Conservation (phyloP, 805 yeast genomes). For the Kodamaea restingae region DNA sequence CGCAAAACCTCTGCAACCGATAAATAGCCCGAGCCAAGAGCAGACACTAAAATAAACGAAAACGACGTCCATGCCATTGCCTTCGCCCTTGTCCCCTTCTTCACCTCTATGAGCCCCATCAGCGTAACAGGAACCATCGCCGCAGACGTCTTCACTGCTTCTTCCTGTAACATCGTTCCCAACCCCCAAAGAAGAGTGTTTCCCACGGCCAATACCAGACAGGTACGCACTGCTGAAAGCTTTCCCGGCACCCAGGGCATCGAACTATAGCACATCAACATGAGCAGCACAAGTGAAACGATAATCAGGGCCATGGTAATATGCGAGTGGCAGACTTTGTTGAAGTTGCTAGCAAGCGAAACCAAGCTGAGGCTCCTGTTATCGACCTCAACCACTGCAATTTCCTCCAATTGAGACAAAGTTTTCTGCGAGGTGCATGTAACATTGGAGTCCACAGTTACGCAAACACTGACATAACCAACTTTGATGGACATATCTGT, state of each 20-base stretch:
- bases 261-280: constrained; percentile 39
- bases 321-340: constrained; percentile 50
- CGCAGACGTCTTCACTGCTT: constrained; percentile 46
- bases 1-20: background rate
- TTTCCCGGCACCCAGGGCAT: constrained; percentile 51
- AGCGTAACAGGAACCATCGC: constrained; percentile 47
- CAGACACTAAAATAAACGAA: constrained; percentile 40
- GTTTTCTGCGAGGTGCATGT: constrained; percentile 36
- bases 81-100: constrained; percentile 48
- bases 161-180: constrained; percentile 62
- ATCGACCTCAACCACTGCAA: constrained; percentile 14
- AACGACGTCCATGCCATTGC: constrained; percentile 62
- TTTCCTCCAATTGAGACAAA: constrained; percentile 27
- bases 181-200: constrained; percentile 55
- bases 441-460: constrained; percentile 28
- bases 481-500: constrained; percentile 43
- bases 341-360: constrained; percentile 43
- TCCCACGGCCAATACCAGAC: constrained; percentile 28
- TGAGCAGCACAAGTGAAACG: constrained; percentile 37
- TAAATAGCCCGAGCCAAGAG: constrained; percentile 24
- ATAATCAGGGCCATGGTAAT: constrained; percentile 47
- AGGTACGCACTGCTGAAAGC: constrained; percentile 17
- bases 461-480: constrained; percentile 58
- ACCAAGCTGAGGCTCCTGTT: constrained; percentile 39
- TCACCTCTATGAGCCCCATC: constrained; percentile 43